These are phyloP conservation scores for Ceratobasidium sp. DNA, from an alignment of 1,284 basidiomycete genomes.

Conservation along the genomic window DNA sequence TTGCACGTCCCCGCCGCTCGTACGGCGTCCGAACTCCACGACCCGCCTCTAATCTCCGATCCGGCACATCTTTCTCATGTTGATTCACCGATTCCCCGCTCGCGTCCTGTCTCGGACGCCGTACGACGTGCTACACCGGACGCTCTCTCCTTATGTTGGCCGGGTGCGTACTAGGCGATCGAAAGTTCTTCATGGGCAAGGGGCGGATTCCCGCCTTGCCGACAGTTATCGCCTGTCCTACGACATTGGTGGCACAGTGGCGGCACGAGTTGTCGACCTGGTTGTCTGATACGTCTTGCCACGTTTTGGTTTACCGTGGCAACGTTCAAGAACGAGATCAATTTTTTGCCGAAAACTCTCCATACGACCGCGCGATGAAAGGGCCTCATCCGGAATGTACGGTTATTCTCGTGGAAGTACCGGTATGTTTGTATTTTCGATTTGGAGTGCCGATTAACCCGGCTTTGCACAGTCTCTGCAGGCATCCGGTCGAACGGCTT, in stretches of 20 bases:
- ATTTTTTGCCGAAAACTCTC: neutral
- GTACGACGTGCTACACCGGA: too few species aligned
- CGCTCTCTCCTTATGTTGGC: too few species aligned
- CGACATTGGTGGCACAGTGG: neutral
- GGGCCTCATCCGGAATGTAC: neutral
- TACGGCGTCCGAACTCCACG: too few species aligned
- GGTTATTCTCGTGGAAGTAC: conserved; percentile 7
- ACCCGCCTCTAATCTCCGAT: too few species aligned
- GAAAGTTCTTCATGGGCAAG: neutral
- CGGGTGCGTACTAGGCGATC: neutral
- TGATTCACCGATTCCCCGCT: too few species aligned
- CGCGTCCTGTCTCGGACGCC: too few species aligned
- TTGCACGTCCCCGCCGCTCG: too few species aligned
- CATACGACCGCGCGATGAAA: neutral
- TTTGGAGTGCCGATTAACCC: neutral
- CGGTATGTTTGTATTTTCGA: neutral
- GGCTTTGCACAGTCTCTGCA: neutral
- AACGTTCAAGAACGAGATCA: neutral
- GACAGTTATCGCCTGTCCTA: neutral
- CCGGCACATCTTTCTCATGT: too few species aligned
- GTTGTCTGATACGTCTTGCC: neutral
- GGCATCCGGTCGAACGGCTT: neutral
- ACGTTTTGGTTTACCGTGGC: neutral
- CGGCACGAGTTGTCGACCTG: neutral
- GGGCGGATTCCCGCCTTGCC: neutral